Percentiles rank a stretch among this genome's conserved stretches.
phyloP scores from a whole-genome alignment of 495 filamentous ascomycete species.

The Symbiotaphrina buchneri region DNA sequence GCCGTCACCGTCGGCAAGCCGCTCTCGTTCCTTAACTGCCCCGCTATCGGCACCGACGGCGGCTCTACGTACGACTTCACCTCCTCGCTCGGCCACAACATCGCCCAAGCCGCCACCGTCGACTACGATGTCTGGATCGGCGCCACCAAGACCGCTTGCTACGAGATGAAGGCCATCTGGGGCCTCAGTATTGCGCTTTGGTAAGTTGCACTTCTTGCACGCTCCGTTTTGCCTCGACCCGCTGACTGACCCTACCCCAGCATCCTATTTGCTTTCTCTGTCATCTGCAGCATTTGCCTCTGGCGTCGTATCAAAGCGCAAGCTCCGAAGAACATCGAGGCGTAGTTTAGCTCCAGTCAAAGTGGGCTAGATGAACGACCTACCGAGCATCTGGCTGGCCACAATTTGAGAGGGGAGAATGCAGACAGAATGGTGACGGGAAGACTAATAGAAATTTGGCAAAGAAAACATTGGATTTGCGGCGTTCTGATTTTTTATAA shows the following conservation, averaged over 20 bases:
- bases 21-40: slow-evolving; percentile 55
- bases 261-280: slow-evolving; percentile 48
- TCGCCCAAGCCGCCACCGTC: slow-evolving; percentile 19
- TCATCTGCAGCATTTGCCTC: slow-evolving; percentile 29
- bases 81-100: slow-evolving; percentile 16
- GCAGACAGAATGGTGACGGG: too few species aligned
- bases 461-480: too few species aligned
- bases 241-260: slow-evolving; percentile 9
- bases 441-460: too few species aligned
- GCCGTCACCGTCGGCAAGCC: slow-evolving; percentile 59
- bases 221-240: not conserved
- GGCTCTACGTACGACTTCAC: slow-evolving; percentile 22
- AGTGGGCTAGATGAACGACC: too few species aligned
- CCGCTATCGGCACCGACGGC: slow-evolving; percentile 19
- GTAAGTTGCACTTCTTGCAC: slow-evolving; percentile 17
- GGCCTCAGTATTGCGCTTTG: slow-evolving; percentile 66
- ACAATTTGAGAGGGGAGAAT: too few species aligned
- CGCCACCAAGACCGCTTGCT: slow-evolving; percentile 47
- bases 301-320: slow-evolving; percentile 29
- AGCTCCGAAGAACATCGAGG: slow-evolving; percentile 15
- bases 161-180: slow-evolving; percentile 77
- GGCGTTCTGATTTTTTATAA: too few species aligned
- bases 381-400: too few species aligned
- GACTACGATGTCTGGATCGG: slow-evolving; percentile 38
- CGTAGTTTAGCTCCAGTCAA: too few species aligned